Base-by-base conservation (phyloP, 371 early-diverging fungal genomes). In the Funneliformis caledonium region DNA sequence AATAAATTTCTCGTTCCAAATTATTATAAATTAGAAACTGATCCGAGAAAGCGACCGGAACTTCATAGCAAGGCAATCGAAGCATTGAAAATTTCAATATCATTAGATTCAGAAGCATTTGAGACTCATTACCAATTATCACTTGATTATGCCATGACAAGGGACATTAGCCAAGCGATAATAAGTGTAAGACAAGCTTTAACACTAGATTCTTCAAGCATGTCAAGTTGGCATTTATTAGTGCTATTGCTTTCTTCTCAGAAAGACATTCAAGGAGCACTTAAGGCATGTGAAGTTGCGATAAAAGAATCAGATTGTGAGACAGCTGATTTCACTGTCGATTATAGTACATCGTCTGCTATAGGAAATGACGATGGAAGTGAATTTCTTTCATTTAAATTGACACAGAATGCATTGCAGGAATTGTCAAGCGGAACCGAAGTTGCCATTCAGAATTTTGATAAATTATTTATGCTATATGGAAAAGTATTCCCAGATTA, bases 171-270 rank as follows among this genome's bases (percentile, higher is more conserved):
- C 1, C 88, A 90, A 61, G 96, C 97, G 4, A 90, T 94, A 14
- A 81, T 82, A 16, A 82, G 87, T 0, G 85, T 93, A 12, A 93
- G 91, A 68, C 85, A 90, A 52, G 90, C 94, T 1, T 82, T 96
- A 50, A 86, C 86, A 60, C 70, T 90, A 31, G 90, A 95, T 52
- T 83, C 94, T 0, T 80, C 85, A 1, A 88, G 92, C 76, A 85
- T 93, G 45, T 88, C 93, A 6, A 92, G 95, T 1, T 98, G 96
- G 96, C 95, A 98, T 83, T 86, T 98, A 33, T 84, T 98, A 19
- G 93, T 92, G 0, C 87, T 97, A 61, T 83, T 96, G 22, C 85
- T 94, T 19, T 92, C 95, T 3, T 90, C 92, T n/a, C 85, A 91
- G 73, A 85, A 91, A 82, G 88, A 92, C n/a, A 86, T 85, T 80